phyloP scores from a whole-genome alignment of 78 protist genomes.

The Chrysochromulina tobinii region DNA sequence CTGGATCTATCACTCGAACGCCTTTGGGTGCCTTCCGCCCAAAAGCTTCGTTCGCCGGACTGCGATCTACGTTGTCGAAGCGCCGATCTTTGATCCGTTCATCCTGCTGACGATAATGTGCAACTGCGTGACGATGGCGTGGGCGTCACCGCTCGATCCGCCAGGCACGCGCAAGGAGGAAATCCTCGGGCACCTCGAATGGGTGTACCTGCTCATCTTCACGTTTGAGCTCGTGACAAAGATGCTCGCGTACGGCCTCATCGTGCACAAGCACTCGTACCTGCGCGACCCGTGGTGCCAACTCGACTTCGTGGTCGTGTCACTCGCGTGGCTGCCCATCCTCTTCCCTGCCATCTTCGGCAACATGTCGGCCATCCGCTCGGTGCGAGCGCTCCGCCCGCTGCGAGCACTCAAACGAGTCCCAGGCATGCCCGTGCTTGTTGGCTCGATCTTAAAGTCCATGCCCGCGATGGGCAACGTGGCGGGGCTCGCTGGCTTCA shows the following conservation, averaged over 20 bases:
- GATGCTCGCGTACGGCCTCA: slow-evolving; percentile 6
- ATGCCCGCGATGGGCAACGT: slow-evolving; percentile 20
- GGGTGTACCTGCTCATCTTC: not conserved
- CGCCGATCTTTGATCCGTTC: slow-evolving; percentile 15
- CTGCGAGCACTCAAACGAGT: slow-evolving; percentile 53
- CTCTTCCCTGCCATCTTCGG: not conserved
- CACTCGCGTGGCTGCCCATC: not conserved
- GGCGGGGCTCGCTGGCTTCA: no score
- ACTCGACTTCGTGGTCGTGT: slow-evolving; percentile 23
- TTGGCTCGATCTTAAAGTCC: not conserved
- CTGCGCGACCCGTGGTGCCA: slow-evolving; percentile 23
- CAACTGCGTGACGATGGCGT: slow-evolving; percentile 15
- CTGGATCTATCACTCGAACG: no score
- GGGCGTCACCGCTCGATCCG: not conserved
- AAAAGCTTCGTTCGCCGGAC: not conserved
- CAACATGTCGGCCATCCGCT: not conserved
- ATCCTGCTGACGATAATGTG: slow-evolving; percentile 29
- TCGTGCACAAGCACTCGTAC: not conserved
- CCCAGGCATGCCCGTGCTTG: slow-evolving; percentile 25
- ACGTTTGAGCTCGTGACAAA: slow-evolving; percentile 3
- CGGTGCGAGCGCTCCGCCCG: slow-evolving; percentile 64
- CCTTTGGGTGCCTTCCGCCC: no score
- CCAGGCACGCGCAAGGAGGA: not conserved
- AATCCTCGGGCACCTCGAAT: not conserved
- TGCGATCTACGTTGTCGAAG: not conserved